phyloP scores from a whole-genome alignment of 2,329 filamentous ascomycete genomes.

The Trichophyton rubrum region DNA sequence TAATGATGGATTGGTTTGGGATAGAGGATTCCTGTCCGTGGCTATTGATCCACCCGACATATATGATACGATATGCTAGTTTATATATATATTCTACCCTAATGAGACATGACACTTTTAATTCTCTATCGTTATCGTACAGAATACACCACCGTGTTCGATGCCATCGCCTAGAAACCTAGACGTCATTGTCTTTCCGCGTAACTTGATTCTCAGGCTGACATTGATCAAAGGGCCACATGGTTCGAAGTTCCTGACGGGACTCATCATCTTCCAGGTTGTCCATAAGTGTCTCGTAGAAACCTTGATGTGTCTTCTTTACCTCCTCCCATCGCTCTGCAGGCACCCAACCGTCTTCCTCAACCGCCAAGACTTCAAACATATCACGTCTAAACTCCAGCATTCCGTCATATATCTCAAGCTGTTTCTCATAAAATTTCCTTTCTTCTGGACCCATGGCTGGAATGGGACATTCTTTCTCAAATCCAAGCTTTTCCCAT shows the following conservation, averaged over 20 bases:
- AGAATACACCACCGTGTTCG: neutral
- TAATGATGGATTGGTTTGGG: neutral
- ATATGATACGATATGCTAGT: neutral
- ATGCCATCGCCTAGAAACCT: neutral
- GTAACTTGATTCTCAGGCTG: neutral
- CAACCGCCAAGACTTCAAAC: conserved; percentile 13
- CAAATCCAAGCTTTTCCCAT: conserved; percentile 31
- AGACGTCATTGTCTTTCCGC: too few relatives aligned
- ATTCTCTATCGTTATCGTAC: neutral
- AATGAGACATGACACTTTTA: neutral
- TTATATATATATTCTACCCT: neutral
- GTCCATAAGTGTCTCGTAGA: conserved; percentile 12
- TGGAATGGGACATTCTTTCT: conserved; percentile 14
- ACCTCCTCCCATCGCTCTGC: conserved; percentile 13
- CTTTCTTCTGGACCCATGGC: conserved; percentile 10
- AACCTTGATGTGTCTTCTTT: conserved; percentile 8
- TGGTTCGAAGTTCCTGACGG: conserved; percentile 13
- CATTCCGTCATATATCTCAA: conserved; percentile 11
- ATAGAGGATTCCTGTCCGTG: neutral
- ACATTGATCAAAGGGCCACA: conserved; percentile 15
- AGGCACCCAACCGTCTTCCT: conserved; percentile 12
- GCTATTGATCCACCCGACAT: neutral
- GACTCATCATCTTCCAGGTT: conserved; percentile 11
- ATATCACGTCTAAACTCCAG: conserved; percentile 12
- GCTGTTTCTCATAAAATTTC: conserved; percentile 11